Conservation (phyloP, 78 protist genomes). For the Dictyostelium intermedium region DNA sequence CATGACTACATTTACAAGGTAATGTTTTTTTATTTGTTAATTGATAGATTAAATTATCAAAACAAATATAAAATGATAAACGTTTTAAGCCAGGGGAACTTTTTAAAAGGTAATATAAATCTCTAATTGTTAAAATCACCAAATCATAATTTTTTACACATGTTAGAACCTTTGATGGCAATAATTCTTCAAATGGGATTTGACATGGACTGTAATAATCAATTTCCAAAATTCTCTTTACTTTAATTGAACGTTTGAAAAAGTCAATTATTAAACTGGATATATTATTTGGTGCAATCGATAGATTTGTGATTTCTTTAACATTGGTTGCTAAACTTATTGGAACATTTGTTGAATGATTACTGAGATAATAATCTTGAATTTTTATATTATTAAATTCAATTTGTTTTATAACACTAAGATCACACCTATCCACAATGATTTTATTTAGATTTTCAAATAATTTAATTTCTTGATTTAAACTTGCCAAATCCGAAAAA, state of each 20-base stretch:
- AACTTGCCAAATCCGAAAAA: not conserved
- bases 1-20: not conserved
- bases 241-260: not conserved
- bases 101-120: not conserved
- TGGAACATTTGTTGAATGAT: not conserved
- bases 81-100: not conserved
- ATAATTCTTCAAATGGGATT: not conserved
- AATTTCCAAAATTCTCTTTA: not conserved
- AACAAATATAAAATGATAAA: not conserved
- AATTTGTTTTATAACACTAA: not conserved
- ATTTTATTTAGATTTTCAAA: not conserved
- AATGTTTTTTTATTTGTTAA: not conserved
- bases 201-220: not conserved
- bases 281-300: not conserved
- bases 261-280: not conserved
- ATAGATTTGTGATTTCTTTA: not conserved
- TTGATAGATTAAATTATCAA: not conserved
- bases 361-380: not conserved
- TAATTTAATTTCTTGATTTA: not conserved
- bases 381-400: not conserved
- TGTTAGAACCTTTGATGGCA: not conserved
- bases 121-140: not conserved
- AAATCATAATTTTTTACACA: not conserved
- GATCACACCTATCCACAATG: not conserved
- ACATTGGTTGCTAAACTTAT: not conserved